Base-by-base conservation (phyloP, 225 moss, liverwort and hornwort species). In the Bryum argenteum region DNA sequence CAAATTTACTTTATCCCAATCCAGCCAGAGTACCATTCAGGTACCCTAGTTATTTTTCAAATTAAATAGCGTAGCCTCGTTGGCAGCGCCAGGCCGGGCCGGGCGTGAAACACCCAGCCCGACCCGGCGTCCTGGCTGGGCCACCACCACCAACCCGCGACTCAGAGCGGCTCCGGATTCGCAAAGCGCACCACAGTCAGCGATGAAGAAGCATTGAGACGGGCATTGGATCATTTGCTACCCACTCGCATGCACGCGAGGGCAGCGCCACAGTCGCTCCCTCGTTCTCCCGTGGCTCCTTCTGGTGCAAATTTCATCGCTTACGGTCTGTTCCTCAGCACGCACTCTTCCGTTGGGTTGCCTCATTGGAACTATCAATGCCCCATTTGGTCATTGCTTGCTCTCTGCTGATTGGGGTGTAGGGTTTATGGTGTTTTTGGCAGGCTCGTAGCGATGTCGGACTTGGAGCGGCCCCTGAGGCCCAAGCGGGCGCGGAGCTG, bases 401-500 rank as follows among this genome's bases (percentile, higher is more conserved):
- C n/a, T n/a, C n/a, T n/a, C n/a, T n/a, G n/a, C 33, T 38, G 42
- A 10, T 28, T 47, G 47, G 9, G 1, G 15, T 48, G 48, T 47
- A 28, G 54, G 54, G 63, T 3, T 50, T 19, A 42, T 43, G 1
- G 12, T n/a, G n/a, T n/a, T n/a, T n/a, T 15, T 54, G n/a, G 7
- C 3, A 8, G 18, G 45, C 28, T 1, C 26, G 16, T 77, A 62
- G 28, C 33, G 33, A 88, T 88, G 88, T 87, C 84, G 20, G 89
- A 89, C 73, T 68, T 89, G 69, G 73, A 78, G 80, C 77, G 79
- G 38, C 89, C 89, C 17, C 66, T 89, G 73, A 81, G 89, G 65
- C 72, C 81, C 4, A 87, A 87, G 85, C 75, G 75, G 47, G 1
- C 82, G 17, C 44, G 65, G 58, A 64, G 85, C 10, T 98, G 92